phyloP scores from a whole-genome alignment of 352 stramenopile species.

The Globisporangium takayamanum region DNA sequence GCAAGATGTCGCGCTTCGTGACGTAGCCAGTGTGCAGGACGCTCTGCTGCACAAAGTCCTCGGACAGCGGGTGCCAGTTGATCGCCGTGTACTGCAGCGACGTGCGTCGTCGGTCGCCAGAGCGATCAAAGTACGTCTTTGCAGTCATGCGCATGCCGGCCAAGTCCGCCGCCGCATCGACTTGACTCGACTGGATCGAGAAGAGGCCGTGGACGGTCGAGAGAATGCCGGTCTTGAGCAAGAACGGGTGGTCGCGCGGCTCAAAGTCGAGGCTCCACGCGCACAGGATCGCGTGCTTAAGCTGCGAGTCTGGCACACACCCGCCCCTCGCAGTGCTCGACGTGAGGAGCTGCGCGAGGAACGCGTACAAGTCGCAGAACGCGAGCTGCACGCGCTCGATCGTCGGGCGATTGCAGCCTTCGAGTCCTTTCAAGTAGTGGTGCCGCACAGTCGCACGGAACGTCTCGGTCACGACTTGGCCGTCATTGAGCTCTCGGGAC shows the following conservation, averaged over 20 bases:
- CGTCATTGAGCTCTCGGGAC: conserved; percentile 69
- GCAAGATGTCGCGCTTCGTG: conserved; percentile 76
- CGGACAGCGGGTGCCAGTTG: conserved; percentile 74
- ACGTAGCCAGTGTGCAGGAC: conserved; percentile 58
- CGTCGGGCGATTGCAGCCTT: conserved; percentile 66
- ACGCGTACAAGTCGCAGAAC: conserved; percentile 73
- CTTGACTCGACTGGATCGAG: conserved; percentile 51
- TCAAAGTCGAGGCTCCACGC: conserved; percentile 84
- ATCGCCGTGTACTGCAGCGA: conserved; percentile 28
- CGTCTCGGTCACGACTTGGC: conserved; percentile 66
- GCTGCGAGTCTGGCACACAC: conserved; percentile 34
- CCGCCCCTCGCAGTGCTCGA: conserved; percentile 14
- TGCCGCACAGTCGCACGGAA: conserved; percentile 82
- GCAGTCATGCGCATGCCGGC: conserved; percentile 12
- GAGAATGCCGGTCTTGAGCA: conserved; percentile 77
- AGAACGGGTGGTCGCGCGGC: conserved; percentile 68
- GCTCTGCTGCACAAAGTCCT: conserved; percentile 75
- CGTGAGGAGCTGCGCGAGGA: conserved; percentile 53
- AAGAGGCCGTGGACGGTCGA: conserved; percentile 67
- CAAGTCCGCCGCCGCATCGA: conserved; percentile 27
- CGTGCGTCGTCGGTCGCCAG: neutral
- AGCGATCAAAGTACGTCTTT: conserved; percentile 10
- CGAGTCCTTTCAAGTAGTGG: conserved; percentile 83
- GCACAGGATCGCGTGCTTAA: conserved; percentile 78
- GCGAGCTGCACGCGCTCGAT: conserved; percentile 49